Evolutionary conservation across 2,329 filamentous ascomycete species (phyloP).

Genomic region (Fusarium duplospermum): DNA sequence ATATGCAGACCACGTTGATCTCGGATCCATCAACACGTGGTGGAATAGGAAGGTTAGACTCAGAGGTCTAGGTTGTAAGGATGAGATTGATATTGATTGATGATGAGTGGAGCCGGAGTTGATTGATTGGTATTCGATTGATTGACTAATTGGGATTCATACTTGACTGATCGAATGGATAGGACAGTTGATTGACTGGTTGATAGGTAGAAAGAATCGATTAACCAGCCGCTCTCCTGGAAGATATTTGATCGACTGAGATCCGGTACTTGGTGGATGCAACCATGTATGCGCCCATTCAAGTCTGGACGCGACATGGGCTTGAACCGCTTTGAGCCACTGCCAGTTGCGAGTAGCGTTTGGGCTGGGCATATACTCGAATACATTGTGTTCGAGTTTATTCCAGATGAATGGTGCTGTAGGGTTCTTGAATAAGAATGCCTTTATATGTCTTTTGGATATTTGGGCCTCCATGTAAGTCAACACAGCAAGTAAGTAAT

Average conservation of each 20-base stretch:
- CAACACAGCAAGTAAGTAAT: background rate
- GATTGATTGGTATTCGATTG: background rate
- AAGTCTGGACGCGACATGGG: background rate
- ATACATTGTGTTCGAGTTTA: background rate
- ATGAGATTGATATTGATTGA: background rate
- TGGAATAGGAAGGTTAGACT: background rate
- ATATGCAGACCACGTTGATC: constrained; percentile 1
- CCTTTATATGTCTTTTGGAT: background rate
- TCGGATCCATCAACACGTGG: background rate
- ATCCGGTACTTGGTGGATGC: background rate
- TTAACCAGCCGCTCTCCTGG: too few species aligned
- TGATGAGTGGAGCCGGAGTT: background rate
- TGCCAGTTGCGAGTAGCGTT: background rate
- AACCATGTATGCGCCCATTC: too few species aligned
- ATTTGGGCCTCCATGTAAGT: background rate
- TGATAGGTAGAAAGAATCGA: background rate
- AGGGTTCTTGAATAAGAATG: background rate
- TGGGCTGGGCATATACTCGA: background rate
- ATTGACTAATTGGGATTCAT: background rate
- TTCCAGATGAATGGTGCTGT: background rate
- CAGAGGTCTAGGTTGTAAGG: background rate
- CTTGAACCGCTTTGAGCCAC: background rate
- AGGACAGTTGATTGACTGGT: background rate
- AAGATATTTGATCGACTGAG: background rate
- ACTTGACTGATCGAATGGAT: background rate